Conservation (phyloP, 768 basidiomycete species). For the Termitomyces sp. region DNA sequence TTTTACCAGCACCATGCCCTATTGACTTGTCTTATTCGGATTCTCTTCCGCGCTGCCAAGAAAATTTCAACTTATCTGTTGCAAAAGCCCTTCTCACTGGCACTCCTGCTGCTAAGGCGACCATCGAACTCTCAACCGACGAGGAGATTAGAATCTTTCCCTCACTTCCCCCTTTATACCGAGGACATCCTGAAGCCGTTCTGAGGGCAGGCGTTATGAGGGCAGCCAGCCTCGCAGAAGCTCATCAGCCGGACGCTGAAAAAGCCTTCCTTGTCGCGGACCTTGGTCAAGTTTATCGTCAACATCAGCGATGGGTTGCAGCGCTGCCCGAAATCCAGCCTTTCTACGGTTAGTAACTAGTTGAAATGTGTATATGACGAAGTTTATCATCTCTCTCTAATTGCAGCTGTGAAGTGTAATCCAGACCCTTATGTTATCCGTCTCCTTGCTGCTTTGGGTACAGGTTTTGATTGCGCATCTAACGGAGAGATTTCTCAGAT, state of each 20-base stretch:
- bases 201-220: constrained; percentile 72
- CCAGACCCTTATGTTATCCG: constrained; percentile 94
- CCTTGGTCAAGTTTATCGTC: constrained; percentile 79
- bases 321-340: constrained; percentile 85
- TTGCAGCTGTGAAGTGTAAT: constrained; percentile 93
- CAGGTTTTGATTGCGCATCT: constrained; percentile 97
- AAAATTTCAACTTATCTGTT: constrained; percentile 54
- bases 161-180: constrained; percentile 60
- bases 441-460: constrained; percentile 83
- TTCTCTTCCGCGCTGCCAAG: constrained; percentile 16
- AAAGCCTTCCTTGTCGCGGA: constrained; percentile 97
- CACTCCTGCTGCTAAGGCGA: constrained; percentile 52
- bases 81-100: constrained; percentile 20
- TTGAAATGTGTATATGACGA: neutral
- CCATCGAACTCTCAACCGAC: constrained; percentile 16
- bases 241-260: constrained; percentile 73
- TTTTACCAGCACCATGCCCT: constrained; percentile 33
- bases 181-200: constrained; percentile 73
- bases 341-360: constrained; percentile 75
- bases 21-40: constrained; percentile 27
- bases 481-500: constrained; percentile 87
- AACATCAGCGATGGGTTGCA: constrained; percentile 78
- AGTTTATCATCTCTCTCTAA: constrained; percentile 9
- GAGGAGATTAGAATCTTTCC: constrained; percentile 47
- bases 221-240: constrained; percentile 48